These are phyloP conservation scores for Monotropa hypopitys DNA, from an alignment of 179 eudicot genomes.

Conservation along the genomic window DNA sequence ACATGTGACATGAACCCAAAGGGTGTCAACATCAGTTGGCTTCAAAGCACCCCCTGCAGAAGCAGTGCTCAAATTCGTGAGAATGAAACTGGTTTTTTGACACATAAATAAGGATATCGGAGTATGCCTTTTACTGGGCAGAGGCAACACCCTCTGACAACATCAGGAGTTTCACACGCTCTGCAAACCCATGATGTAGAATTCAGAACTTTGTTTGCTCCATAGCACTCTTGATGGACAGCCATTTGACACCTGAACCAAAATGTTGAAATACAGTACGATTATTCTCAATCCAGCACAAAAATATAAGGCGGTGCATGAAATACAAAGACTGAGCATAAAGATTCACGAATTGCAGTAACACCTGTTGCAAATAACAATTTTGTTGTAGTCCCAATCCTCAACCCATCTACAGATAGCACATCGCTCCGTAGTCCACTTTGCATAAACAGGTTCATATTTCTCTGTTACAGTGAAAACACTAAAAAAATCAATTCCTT, in stretches of 20 bases:
- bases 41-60: conserved; percentile 84
- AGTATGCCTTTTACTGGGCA: conserved; percentile 85
- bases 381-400: conserved; percentile 83
- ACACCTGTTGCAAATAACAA: conserved; percentile 83
- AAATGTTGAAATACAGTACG: neutral
- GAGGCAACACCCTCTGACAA: conserved; percentile 72
- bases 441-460: conserved; percentile 57
- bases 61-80: conserved; percentile 8
- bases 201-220: conserved; percentile 48
- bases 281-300: neutral
- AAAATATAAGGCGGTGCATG: neutral
- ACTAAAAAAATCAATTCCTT: neutral
- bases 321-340: neutral
- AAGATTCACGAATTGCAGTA: neutral
- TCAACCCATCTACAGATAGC: conserved; percentile 91
- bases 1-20: conserved; percentile 97
- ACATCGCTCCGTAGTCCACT: conserved; percentile 91
- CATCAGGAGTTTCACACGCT: conserved; percentile 70
- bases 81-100: neutral
- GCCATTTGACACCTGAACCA: conserved; percentile 85
- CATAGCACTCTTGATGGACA: conserved; percentile 95
- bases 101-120: neutral
- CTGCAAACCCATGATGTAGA: conserved; percentile 89
- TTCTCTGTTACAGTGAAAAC: conserved; percentile 29
- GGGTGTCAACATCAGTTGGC: conserved; percentile 64